Evolutionary conservation across 805 yeast genomes (phyloP).

Genomic region (Metschnikowia matae): DNA sequence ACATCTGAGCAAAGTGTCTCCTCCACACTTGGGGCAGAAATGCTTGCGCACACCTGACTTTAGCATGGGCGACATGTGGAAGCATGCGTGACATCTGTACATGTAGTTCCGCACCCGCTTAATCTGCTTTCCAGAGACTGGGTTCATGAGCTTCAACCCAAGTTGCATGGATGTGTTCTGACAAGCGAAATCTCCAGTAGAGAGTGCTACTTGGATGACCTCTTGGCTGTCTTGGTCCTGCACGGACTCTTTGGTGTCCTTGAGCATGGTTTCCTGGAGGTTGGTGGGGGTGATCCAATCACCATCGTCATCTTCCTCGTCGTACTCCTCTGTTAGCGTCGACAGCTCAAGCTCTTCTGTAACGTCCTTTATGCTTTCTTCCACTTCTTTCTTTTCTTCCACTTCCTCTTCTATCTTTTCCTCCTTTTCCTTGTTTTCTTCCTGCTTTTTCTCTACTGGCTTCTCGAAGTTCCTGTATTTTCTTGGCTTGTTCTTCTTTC

Average conservation of each 20-base stretch:
- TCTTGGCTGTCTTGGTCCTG: conserved; percentile 30
- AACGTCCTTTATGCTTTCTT: neutral
- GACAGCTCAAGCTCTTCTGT: neutral
- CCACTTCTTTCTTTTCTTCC: neutral
- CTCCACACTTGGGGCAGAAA: conserved; percentile 96
- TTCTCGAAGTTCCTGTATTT: neutral
- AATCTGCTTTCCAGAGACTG: conserved; percentile 79
- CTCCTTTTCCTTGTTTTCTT: neutral
- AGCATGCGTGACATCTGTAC: conserved; percentile 97
- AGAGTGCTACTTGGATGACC: conserved; percentile 68
- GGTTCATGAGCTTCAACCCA: conserved; percentile 81
- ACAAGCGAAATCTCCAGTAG: conserved; percentile 96
- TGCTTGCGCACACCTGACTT: conserved; percentile 73
- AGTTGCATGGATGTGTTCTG: conserved; percentile 93
- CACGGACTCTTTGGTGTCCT: conserved; percentile 61
- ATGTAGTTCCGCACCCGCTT: conserved; percentile 83
- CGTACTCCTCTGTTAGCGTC: conserved; percentile 45
- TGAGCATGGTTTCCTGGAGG: conserved; percentile 61
- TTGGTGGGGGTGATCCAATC: conserved; percentile 94
- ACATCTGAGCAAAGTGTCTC: conserved; percentile 82
- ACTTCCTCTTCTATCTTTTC: neutral
- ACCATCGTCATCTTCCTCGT: conserved; percentile 78
- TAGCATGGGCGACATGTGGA: conserved; percentile 73
- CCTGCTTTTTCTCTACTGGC: neutral
- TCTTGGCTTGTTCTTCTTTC: conserved; percentile 11